These are phyloP conservation scores for Brassica nigra DNA, from an alignment of 345 rosid species.

Conservation along the genomic window DNA sequence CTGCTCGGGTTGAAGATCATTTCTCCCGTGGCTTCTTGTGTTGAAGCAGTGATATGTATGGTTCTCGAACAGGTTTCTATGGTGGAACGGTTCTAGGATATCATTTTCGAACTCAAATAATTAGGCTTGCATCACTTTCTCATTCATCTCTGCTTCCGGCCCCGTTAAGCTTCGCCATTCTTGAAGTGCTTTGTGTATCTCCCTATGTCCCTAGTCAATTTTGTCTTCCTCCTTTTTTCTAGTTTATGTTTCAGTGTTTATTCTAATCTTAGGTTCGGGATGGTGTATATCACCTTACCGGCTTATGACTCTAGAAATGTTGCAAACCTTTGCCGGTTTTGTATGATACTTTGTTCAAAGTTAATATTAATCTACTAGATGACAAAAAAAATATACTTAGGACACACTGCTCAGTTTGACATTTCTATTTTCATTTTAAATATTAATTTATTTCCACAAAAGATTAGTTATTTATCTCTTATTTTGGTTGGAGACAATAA, in stretches of 20 bases:
- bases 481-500: constrained; percentile 3
- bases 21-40: neutral
- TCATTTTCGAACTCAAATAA: neutral
- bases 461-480: neutral
- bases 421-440: neutral
- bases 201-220: neutral
- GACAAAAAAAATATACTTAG: too few relatives aligned
- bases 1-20: too few relatives aligned
- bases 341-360: neutral
- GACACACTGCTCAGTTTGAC: neutral
- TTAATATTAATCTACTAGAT: too few relatives aligned
- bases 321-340: neutral
- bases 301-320: neutral
- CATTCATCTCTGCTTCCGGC: neutral
- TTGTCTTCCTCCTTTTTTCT: neutral
- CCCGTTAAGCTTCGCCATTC: neutral
- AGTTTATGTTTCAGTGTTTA: neutral
- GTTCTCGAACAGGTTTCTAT: neutral
- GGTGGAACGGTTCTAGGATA: too few relatives aligned
- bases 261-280: neutral
- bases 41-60: neutral
- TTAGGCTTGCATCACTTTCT: neutral
- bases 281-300: neutral
- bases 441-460: neutral
- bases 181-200: neutral